Evolutionary conservation across 768 basidiomycete genomes (phyloP).

Genomic region (Harrya chromipes): DNA sequence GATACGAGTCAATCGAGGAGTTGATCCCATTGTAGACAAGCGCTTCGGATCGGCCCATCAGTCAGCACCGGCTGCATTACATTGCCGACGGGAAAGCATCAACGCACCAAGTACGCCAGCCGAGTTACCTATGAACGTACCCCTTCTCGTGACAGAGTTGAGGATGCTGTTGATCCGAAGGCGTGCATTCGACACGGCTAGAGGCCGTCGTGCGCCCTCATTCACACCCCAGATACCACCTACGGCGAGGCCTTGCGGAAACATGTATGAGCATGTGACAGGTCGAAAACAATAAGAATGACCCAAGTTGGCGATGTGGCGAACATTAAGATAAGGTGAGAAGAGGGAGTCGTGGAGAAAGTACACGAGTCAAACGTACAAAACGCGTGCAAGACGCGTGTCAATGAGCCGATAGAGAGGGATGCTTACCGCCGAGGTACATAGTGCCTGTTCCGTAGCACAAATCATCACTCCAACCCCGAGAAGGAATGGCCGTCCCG

Average conservation of each 20-base stretch:
- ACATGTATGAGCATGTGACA: constrained; percentile 73
- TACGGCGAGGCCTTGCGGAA: constrained; percentile 81
- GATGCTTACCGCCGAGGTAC: constrained; percentile 89
- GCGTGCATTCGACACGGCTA: constrained; percentile 81
- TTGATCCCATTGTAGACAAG: constrained; percentile 96
- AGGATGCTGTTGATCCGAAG: constrained; percentile 96
- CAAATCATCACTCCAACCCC: constrained; percentile 99
- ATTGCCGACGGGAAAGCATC: constrained; percentile 30
- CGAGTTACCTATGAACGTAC: constrained; percentile 97
- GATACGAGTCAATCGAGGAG: constrained; percentile 83
- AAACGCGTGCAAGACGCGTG: constrained; percentile 44
- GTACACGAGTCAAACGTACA: constrained; percentile 48
- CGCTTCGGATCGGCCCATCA: constrained; percentile 53
- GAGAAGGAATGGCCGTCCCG: constrained; percentile 85
- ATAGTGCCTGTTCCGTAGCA: constrained; percentile 99
- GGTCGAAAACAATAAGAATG: constrained; percentile 73
- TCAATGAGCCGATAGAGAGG: constrained; percentile 56
- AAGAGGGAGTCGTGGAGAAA: constrained; percentile 44
- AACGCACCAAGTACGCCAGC: constrained; percentile 93
- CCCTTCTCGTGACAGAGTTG: constrained; percentile 94
- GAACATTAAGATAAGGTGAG: constrained; percentile 66
- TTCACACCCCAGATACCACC: constrained; percentile 96
- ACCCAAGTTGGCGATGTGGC: constrained; percentile 53
- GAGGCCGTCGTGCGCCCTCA: constrained; percentile 85
- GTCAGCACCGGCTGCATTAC: constrained; percentile 32